A percentile compares a stretch with the other conserved stretches of the same genome.
Evolutionary conservation across 1,284 basidiomycete genomes (phyloP).

Genomic region (Pseudomicrostroma phylloplanum): DNA sequence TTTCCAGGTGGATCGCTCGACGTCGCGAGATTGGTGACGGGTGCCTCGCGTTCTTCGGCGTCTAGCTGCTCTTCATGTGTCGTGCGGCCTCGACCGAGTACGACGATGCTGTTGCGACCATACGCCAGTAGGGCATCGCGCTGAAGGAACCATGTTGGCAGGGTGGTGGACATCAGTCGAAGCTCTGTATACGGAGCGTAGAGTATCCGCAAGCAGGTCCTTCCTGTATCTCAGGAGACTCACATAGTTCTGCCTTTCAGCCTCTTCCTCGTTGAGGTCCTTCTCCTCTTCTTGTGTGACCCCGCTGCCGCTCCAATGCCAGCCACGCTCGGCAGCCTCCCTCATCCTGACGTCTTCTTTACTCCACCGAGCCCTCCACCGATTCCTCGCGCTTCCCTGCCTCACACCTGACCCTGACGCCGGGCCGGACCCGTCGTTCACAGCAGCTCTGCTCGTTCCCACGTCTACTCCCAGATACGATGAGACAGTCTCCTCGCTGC

Average conservation of each 20-base stretch:
- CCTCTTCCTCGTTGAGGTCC: slow-evolving; percentile 1
- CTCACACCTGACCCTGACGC: neutral
- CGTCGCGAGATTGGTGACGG: neutral
- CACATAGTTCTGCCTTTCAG: neutral
- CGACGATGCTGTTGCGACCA: neutral
- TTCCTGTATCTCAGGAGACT: neutral
- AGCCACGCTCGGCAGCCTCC: neutral
- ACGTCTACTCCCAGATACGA: neutral
- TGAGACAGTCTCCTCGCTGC: neutral
- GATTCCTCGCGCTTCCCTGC: neutral
- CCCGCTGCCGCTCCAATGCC: neutral
- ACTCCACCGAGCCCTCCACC: neutral
- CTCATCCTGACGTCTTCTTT: neutral
- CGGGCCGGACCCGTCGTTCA: neutral
- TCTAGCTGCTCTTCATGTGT: neutral
- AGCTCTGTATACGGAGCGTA: neutral
- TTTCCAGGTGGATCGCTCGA: neutral
- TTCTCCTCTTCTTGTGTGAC: slow-evolving; percentile 3
- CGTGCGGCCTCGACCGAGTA: slow-evolving; percentile 3
- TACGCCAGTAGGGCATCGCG: neutral
- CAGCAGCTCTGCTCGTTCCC: neutral
- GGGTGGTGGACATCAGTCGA: neutral
- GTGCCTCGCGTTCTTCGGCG: slow-evolving; percentile 1
- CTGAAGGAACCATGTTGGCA: neutral
- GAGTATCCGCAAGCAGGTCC: too few species aligned